Evolutionary conservation across 768 basidiomycete genomes (phyloP), one percentile per base, ranked within the genome.

Genomic region (Tricholoma terreum): DNA sequence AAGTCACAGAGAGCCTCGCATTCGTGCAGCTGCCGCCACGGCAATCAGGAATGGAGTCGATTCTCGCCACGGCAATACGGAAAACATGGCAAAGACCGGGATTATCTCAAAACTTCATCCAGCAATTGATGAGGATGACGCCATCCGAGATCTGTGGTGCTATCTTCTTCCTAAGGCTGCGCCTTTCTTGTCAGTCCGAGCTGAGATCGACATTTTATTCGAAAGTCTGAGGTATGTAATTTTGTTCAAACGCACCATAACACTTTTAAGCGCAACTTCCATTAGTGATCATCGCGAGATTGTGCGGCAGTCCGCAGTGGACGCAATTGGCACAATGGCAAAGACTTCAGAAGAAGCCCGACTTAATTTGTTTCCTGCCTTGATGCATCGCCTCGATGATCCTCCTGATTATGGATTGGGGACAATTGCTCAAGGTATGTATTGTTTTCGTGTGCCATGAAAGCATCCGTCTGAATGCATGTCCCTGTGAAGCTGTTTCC

Each of bases 121-220:
- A 17, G 15, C 43, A 9, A 61, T 54, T 12, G 57, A 58, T 35
- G 46, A 33, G 22, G 62, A 60, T 50, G 59, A 60, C 24, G 43
- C 11, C n/a, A 38, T 65, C 42, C 59, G 61, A 17, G 62, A 61
- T 27, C 42, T 65, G 33, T 61, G 56, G 61, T 61, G 63, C 54
- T 54, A 60, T 45, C 38, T 65, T 15, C 34, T 63, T 30, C 61
- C 63, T 15, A 62, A 59, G 51, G 56, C 53, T 35, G 61, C 63
- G 17, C 57, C 63, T 35, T 63, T 60, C 52, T 40, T 65, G 51
- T 50, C 58, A 19, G 50, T 49, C 46, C 58, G 61, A 34, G 45
- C 49, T 40, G 63, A 64, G 38, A 52, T 64, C 22, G 61, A 64
- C 35, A 36, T 65, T 7, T 34, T 65, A 7, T 61, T 63, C 14